Base-by-base conservation (phyloP, 352 stramenopile species). In the Globisporangium parvum region DNA sequence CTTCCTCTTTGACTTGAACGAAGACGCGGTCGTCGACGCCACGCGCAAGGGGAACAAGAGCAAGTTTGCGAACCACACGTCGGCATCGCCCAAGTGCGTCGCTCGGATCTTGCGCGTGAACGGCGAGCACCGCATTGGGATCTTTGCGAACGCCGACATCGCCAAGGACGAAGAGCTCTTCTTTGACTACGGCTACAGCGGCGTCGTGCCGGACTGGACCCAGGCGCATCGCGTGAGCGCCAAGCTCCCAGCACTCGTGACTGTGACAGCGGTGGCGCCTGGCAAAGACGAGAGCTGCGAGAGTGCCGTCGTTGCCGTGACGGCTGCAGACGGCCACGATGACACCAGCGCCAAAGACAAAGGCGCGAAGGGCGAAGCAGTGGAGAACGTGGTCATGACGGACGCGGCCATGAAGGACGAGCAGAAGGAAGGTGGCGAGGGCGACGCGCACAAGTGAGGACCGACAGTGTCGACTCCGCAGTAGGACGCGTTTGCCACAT, bases 1-100 rank as follows among this genome's bases (percentile, higher is more conserved):
- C 48, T 98, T 97, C 63, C 65, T 98, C 14, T 99, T 99, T 63
- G 93, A 98, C 69, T 57, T 98, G 59, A 97, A 87, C 42, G 87
- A 92, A 52, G 94, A 98, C 59, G 82, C 73, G 8, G 85, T 96
- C 47, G 78, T 99, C 46, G 96, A 98, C 73, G 93, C 94, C 0
- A 93, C 88, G 14, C 81, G 87, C 26, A 96, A 97, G 62, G 95
- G 96, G 15, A 98, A 98, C 80, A 98, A 98, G 69, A 96, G 88
- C 54, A 93, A 96, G 53, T 98, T 97, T 63, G 86, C 90, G 0
- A 97, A 97, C 61, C 92, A 98, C 63, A 72, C 73, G 47, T 85
- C 81, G 2, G 67, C 63, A 9, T 46, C 74, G 1, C 80, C 88
- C 0, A 98, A 97, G 66, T 96, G 87, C 54, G 73, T 84, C 42